Conservation (phyloP, 2,329 filamentous ascomycete genomes). For the Berkeleyomyces basicola region DNA sequence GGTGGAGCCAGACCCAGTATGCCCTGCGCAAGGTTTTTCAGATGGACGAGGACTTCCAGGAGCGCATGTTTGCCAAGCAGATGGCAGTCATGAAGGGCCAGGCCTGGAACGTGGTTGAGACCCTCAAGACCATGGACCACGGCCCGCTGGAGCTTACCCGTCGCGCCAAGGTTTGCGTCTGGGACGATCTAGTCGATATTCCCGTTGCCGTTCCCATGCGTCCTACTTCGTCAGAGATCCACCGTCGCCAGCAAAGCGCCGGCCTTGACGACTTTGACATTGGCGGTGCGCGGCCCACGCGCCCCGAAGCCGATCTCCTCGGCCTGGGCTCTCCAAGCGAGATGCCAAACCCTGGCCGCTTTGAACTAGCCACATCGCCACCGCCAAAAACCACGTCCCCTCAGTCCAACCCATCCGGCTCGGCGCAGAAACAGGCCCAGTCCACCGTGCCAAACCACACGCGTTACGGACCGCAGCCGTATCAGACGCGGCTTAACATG, state of each 20-base stretch:
- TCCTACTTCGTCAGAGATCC: slow-evolving; percentile 68
- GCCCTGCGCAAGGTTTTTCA: slow-evolving; percentile 77
- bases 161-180: slow-evolving; percentile 81
- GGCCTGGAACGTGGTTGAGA: slow-evolving; percentile 98
- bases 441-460: slow-evolving; percentile 8
- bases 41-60: slow-evolving; percentile 88
- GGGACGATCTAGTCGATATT: slow-evolving; percentile 94
- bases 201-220: slow-evolving; percentile 86
- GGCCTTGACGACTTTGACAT: slow-evolving; percentile 78
- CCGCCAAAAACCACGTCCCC: slow-evolving; percentile 1
- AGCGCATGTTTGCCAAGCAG: slow-evolving; percentile 96
- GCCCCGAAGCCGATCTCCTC: slow-evolving; percentile 48
- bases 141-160: slow-evolving; percentile 86
- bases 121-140: slow-evolving; percentile 80
- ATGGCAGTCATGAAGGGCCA: slow-evolving; percentile 99
- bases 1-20: slow-evolving; percentile 91
- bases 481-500: slow-evolving; percentile 25
- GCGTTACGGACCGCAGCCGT: slow-evolving; percentile 23
- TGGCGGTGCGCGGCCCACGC: slow-evolving; percentile 28
- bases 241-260: slow-evolving; percentile 37
- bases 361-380: slow-evolving; percentile 44
- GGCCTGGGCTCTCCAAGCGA: slow-evolving; percentile 45
- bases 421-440: slow-evolving; percentile 3
- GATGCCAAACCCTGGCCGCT: slow-evolving; percentile 59
- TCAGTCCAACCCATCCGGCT: background rate